phyloP scores from a whole-genome alignment of 345 rosid species.

The Leavenworthia alabamica region DNA sequence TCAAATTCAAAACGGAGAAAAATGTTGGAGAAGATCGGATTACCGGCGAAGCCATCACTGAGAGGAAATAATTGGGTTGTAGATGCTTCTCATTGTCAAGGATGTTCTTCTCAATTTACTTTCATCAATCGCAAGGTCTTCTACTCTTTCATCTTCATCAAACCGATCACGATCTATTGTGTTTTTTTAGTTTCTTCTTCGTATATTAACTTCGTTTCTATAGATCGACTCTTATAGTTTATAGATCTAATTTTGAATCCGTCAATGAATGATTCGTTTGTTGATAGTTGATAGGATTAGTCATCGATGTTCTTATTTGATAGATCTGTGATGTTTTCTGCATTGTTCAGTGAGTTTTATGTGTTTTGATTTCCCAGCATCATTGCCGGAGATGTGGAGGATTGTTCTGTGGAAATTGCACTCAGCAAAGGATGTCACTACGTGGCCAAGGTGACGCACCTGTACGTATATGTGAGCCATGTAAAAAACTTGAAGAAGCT shows the following conservation, averaged over 20 bases:
- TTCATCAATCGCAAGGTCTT: conserved; percentile 97
- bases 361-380: conserved; percentile 47
- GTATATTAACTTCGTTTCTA: not conserved
- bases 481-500: conserved; percentile 85
- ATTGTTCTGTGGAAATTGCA: conserved; percentile 68
- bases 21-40: conserved; percentile 90
- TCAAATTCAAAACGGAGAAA: not conserved
- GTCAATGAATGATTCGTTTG: not conserved
- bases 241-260: conserved; percentile 8
- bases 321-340: not conserved
- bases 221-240: conserved; percentile 16
- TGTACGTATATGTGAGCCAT: conserved; percentile 88
- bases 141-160: not conserved
- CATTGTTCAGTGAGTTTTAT: conserved; percentile 6
- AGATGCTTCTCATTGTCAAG: conserved; percentile 92
- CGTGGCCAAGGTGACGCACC: conserved; percentile 93
- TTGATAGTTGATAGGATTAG: not conserved
- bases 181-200: not conserved
- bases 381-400: conserved; percentile 98
- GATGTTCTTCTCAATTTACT: conserved; percentile 84
- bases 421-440: conserved; percentile 65
- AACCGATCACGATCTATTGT: not conserved
- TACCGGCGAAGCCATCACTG: conserved; percentile 78
- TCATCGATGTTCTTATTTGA: not conserved
- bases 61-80: conserved; percentile 80